Evolutionary conservation across 352 stramenopile species (phyloP).

Genomic region (Phytophthora pini): DNA sequence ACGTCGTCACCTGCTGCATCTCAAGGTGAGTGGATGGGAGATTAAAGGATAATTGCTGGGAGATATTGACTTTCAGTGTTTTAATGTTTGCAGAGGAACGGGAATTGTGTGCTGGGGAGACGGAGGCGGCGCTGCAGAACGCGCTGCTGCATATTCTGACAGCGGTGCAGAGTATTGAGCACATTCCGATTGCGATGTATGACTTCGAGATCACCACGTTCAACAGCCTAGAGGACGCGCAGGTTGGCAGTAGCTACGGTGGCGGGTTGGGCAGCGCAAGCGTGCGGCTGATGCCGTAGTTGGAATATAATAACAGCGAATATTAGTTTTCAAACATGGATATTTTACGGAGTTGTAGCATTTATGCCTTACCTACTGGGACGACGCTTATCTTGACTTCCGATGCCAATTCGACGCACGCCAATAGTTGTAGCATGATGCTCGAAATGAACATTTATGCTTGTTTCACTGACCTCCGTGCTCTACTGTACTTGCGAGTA

Average conservation of each 20-base stretch:
- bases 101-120: constrained; percentile 60
- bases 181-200: constrained; percentile 86
- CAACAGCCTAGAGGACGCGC: constrained; percentile 55
- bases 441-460: too few species aligned
- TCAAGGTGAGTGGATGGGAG: constrained; percentile 29
- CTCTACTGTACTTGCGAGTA: too few species aligned
- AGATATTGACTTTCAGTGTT: constrained; percentile 1
- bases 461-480: too few species aligned
- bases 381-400: too few species aligned
- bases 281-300: constrained; percentile 55
- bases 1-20: constrained; percentile 47
- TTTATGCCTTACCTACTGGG: too few species aligned
- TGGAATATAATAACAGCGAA: neutral
- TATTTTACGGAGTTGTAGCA: too few species aligned
- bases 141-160: constrained; percentile 75
- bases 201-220: constrained; percentile 83
- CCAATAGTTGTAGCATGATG: too few species aligned
- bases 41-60: neutral
- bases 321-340: constrained; percentile 7
- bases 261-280: constrained; percentile 39
- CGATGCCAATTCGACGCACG: too few species aligned
- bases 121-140: constrained; percentile 73
- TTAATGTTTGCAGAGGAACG: constrained; percentile 40
- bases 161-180: constrained; percentile 79
- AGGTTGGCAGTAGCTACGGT: constrained; percentile 48